Evolutionary conservation across 202 grass and related monocot genomes (phyloP).

Genomic region (Bolboschoenoplectus hybrid): DNA sequence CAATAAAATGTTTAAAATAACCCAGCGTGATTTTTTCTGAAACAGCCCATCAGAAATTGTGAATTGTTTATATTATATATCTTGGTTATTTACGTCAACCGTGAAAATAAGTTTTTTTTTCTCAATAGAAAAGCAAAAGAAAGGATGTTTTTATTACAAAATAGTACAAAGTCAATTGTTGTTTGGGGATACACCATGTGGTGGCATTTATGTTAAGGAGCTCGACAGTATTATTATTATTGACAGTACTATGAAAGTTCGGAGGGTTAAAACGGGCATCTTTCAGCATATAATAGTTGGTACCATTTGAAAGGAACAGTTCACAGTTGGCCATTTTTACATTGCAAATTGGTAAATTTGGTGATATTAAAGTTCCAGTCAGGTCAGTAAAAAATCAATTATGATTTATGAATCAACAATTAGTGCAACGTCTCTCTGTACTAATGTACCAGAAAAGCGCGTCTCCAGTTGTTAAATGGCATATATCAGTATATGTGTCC

Average conservation of each 20-base stretch:
- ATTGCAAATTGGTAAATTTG: constrained; percentile 4
- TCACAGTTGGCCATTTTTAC: constrained; percentile 2
- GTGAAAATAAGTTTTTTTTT: neutral
- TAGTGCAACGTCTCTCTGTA: constrained; percentile 9
- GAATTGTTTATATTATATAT: neutral
- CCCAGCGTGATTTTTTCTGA: neutral
- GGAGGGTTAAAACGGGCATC: neutral
- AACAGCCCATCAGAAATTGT: neutral
- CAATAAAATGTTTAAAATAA: neutral
- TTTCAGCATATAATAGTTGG: constrained; percentile 10
- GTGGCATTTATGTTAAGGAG: neutral
- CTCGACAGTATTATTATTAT: neutral
- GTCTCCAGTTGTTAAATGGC: constrained; percentile 20
- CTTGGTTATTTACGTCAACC: neutral
- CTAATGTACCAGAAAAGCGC: constrained; percentile 10
- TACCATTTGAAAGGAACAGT: neutral
- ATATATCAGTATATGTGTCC: neutral
- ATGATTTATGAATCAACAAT: neutral
- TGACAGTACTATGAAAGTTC: neutral
- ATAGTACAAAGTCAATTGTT: constrained; percentile 14
- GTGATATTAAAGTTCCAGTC: neutral
- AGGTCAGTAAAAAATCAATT: constrained; percentile 3
- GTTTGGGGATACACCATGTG: neutral
- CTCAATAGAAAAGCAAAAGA: neutral
- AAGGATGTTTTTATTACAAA: neutral